Conservation (phyloP, 176 grass and related monocot species). For the Pontederia crassipes region DNA sequence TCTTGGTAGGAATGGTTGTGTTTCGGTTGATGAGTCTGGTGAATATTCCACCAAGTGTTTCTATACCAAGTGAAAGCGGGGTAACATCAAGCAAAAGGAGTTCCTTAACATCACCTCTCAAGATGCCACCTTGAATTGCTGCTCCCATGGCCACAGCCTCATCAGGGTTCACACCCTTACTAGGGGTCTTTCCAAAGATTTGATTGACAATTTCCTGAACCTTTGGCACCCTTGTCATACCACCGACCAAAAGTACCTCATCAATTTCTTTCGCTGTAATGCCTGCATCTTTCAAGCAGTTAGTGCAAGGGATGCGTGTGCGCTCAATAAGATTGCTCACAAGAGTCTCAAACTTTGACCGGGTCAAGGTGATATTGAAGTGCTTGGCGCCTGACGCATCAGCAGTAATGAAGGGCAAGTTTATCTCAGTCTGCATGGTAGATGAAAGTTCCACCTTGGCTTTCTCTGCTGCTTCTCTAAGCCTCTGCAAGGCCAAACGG, state of each 20-base stretch:
- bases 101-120: conserved; percentile 97
- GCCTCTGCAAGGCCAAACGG: conserved; percentile 73
- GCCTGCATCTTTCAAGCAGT: conserved; percentile 91
- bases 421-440: conserved; percentile 84
- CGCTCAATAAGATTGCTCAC: conserved; percentile 69
- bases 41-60: conserved; percentile 95
- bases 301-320: conserved; percentile 64
- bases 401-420: conserved; percentile 91
- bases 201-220: conserved; percentile 80
- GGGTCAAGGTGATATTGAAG: conserved; percentile 86
- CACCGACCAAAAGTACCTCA: conserved; percentile 88
- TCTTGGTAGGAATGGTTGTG: conserved; percentile 97
- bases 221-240: conserved; percentile 96
- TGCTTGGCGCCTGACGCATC: conserved; percentile 88
- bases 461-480: conserved; percentile 98
- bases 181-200: conserved; percentile 82
- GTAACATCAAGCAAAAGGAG: conserved; percentile 96
- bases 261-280: conserved; percentile 82
- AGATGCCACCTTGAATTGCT: conserved; percentile 43
- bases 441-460: conserved; percentile 96
- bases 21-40: conserved; percentile 90
- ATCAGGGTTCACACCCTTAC: conserved; percentile 98
- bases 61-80: conserved; percentile 88
- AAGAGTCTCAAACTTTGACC: conserved; percentile 86
- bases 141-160: conserved; percentile 83